Conservation (phyloP, 352 stramenopile genomes). For the Pythium monospermum region DNA sequence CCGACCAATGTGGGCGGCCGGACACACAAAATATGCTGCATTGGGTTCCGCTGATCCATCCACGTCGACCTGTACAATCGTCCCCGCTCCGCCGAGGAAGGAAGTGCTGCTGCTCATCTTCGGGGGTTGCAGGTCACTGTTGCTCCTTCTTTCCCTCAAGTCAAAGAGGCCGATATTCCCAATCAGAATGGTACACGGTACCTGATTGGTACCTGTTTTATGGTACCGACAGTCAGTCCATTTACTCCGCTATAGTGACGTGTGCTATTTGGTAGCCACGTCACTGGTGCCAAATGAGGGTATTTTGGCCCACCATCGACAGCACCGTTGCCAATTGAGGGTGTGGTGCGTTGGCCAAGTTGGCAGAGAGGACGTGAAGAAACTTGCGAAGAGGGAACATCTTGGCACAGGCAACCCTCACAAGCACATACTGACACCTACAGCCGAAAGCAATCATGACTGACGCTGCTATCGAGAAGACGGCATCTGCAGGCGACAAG, state of each 20-base stretch:
- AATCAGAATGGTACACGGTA: too few relatives aligned
- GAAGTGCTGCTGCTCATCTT: not conserved
- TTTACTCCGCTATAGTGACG: not conserved
- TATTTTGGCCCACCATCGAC: not conserved
- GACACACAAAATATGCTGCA: conserved; percentile 67
- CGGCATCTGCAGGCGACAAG: too few relatives aligned
- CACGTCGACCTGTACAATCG: conserved; percentile 10
- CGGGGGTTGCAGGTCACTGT: not conserved
- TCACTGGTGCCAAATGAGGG: conserved; percentile 14
- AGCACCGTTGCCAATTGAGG: conserved; percentile 9
- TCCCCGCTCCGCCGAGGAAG: conserved; percentile 13
- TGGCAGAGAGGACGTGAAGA: conserved; percentile 11
- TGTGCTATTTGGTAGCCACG: conserved; percentile 10
- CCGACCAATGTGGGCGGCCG: conserved; percentile 70
- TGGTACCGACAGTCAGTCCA: too few relatives aligned
- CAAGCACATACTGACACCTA: too few relatives aligned
- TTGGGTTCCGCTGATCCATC: not conserved
- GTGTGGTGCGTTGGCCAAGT: not conserved
- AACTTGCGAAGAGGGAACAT: not conserved
- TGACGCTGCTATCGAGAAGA: too few relatives aligned
- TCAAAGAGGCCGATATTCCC: too few relatives aligned
- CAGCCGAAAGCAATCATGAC: too few relatives aligned
- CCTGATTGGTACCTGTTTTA: too few relatives aligned
- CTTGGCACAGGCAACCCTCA: not conserved
- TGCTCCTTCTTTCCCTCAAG: conserved; percentile 7